Percentiles rank a stretch among this genome's conserved stretches.
These are phyloP conservation scores for Russula foetens DNA, from an alignment of 768 basidiomycete species.

Conservation along the genomic window DNA sequence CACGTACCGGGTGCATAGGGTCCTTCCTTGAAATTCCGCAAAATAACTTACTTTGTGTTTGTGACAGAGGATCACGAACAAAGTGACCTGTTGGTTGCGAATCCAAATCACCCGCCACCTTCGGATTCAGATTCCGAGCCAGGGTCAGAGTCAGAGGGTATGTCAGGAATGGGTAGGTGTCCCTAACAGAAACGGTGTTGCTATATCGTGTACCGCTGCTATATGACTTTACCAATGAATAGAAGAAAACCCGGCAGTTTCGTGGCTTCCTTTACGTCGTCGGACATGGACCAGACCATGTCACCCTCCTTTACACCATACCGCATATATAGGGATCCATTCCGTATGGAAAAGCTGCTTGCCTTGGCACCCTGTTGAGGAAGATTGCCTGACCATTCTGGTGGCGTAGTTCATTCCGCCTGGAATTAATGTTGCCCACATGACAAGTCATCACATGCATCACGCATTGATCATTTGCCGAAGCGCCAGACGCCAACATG, in stretches of 20 bases:
- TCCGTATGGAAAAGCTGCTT: not conserved
- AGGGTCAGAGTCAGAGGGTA: not conserved
- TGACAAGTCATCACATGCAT: too few species aligned
- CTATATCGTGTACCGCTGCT: not conserved
- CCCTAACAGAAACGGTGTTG: not conserved
- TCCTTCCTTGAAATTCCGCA: not conserved
- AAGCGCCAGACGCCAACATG: too few species aligned
- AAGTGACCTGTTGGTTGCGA: slow-evolving; percentile 12
- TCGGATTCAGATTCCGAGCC: not conserved
- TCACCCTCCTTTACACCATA: not conserved
- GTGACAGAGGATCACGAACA: not conserved
- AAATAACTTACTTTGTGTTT: not conserved
- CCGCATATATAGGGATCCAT: not conserved
- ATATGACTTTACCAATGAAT: not conserved
- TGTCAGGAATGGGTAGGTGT: not conserved
- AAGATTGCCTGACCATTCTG: not conserved
- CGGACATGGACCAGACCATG: not conserved
- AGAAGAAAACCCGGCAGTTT: not conserved
- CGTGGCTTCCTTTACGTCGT: slow-evolving; percentile 8
- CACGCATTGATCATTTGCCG: too few species aligned
- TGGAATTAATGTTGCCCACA: not conserved
- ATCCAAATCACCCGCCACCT: slow-evolving; percentile 10
- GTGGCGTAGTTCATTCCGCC: not conserved
- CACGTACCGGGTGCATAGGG: slow-evolving; percentile 38
- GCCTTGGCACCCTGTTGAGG: not conserved